A percentile compares a stretch with the other conserved stretches of the same genome.
Conservation (phyloP, 805 yeast species). For the Isabelozyma pseudorhagii region DNA sequence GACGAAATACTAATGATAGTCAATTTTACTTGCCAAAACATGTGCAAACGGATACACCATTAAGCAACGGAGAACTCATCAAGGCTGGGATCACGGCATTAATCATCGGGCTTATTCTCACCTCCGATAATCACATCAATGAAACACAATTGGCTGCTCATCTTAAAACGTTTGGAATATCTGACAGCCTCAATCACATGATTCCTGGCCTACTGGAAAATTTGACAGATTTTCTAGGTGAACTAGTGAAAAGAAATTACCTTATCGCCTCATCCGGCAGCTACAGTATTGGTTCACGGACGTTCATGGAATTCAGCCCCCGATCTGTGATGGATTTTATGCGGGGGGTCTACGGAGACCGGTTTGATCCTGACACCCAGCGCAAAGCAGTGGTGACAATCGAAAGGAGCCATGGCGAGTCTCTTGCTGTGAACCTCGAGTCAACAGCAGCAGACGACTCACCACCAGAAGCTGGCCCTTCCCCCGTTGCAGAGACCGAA, state of each 20-base stretch:
- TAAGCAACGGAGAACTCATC: constrained; percentile 23
- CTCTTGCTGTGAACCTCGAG: constrained; percentile 1
- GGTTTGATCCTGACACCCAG: constrained; percentile 16
- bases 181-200: constrained; percentile 13
- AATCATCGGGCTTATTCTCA: constrained; percentile 24
- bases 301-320: constrained; percentile 31
- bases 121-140: constrained; percentile 28
- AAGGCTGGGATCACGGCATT: constrained; percentile 28
- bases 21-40: constrained; percentile 22
- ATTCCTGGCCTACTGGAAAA: constrained; percentile 19
- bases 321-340: constrained; percentile 21
- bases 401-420: constrained; percentile 20
- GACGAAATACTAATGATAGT: constrained; percentile 7
- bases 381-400: constrained; percentile 19
- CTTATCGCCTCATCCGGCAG: constrained; percentile 15
- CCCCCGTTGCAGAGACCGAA: background rate
- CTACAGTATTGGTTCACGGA: constrained; percentile 30
- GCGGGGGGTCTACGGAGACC: constrained; percentile 19
- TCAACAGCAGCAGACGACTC: constrained; percentile 4
- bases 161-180: constrained; percentile 25
- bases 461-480: background rate
- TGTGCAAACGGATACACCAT: constrained; percentile 12
- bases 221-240: constrained; percentile 19
- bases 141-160: constrained; percentile 21
- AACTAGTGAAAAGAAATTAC: constrained; percentile 29